Evolutionary conservation across 75 land plant genomes (phyloP).

Genomic region (Pinus albicaulis): DNA sequence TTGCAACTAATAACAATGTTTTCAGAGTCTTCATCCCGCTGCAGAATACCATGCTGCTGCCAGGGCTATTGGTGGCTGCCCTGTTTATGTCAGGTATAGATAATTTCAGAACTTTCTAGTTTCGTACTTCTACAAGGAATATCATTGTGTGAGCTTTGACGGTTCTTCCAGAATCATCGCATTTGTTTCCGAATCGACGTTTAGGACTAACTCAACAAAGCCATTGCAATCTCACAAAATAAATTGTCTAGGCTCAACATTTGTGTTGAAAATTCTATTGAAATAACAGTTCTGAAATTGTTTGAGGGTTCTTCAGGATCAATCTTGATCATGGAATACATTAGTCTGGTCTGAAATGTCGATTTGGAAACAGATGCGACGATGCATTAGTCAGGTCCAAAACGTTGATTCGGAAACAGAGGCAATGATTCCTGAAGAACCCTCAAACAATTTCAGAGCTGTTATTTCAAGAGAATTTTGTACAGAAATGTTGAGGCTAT

Average conservation of each 20-base stretch:
- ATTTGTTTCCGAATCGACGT: background rate
- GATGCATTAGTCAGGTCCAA: too few species aligned
- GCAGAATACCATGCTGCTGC: slow-evolving; percentile 98
- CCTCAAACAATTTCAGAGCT: background rate
- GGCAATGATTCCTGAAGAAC: too few species aligned
- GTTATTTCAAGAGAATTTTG: background rate
- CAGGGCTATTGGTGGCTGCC: slow-evolving; percentile 90
- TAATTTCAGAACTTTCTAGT: background rate
- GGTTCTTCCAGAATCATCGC: background rate
- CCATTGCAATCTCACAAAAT: background rate
- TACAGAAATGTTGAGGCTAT: background rate
- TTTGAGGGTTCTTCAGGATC: too few species aligned
- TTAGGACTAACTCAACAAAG: background rate
- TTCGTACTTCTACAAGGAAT: background rate
- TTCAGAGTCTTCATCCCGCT: slow-evolving; percentile 79
- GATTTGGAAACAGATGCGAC: too few species aligned
- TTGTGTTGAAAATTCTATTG: background rate
- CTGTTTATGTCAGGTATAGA: slow-evolving; percentile 85
- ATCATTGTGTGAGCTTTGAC: background rate
- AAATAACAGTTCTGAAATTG: background rate
- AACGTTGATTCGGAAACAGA: too few species aligned
- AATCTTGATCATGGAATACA: too few species aligned
- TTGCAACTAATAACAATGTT: slow-evolving; percentile 3
- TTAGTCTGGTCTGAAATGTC: too few species aligned
- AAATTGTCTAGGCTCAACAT: background rate